phyloP scores from a whole-genome alignment of 1,284 basidiomycete species.

The Takashimella tepidaria region DNA sequence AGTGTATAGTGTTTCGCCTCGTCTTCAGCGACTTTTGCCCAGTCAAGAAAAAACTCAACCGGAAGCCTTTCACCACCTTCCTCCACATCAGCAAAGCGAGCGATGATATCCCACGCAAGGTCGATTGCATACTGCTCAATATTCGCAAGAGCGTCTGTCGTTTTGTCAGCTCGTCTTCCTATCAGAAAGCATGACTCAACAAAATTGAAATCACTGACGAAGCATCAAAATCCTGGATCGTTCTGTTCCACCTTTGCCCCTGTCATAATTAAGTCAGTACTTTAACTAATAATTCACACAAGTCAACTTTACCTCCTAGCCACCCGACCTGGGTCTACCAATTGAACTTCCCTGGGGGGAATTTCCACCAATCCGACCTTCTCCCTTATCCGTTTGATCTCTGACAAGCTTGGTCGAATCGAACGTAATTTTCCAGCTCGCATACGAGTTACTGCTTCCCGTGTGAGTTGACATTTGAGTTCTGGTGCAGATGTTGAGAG shows the following conservation, averaged over 20 bases:
- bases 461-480: slow-evolving; percentile 44
- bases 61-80: slow-evolving; percentile 55
- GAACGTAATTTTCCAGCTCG: slow-evolving; percentile 34
- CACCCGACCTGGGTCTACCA: slow-evolving; percentile 56
- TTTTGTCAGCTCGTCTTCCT: too few species aligned
- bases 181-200: background rate
- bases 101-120: slow-evolving; percentile 81
- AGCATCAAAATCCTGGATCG: slow-evolving; percentile 70
- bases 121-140: slow-evolving; percentile 91
- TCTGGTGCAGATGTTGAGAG: slow-evolving; percentile 44
- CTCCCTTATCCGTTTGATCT: slow-evolving; percentile 25
- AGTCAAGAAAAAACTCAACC: slow-evolving; percentile 67
- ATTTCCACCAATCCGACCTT: slow-evolving; percentile 53
- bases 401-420: slow-evolving; percentile 33
- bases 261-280: slow-evolving; percentile 23
- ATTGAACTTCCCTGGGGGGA: slow-evolving; percentile 63
- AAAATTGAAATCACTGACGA: slow-evolving; percentile 46
- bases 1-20: slow-evolving; percentile 66
- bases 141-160: slow-evolving; percentile 65
- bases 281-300: slow-evolving; percentile 38
- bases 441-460: slow-evolving; percentile 34
- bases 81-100: slow-evolving; percentile 57
- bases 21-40: slow-evolving; percentile 73
- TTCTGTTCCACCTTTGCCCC: slow-evolving; percentile 54
- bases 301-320: background rate